Evolutionary conservation across 2,329 filamentous ascomycete genomes (phyloP).

Genomic region (Trichoderma citrinoviride): DNA sequence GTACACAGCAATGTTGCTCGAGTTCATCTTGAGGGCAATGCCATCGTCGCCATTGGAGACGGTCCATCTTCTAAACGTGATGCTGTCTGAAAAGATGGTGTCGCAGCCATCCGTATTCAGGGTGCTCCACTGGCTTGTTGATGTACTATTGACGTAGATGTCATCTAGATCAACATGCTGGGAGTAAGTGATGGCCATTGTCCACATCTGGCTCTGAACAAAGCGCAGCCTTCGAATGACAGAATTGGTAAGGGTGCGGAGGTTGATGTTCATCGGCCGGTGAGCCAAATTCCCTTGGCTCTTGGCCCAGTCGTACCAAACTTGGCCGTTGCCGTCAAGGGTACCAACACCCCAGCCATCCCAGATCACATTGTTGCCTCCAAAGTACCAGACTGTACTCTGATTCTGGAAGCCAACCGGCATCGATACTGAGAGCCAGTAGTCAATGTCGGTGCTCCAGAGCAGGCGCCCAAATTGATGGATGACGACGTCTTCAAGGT

Average conservation of each 20-base stretch:
- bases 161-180: conserved; percentile 46
- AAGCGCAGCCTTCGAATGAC: conserved; percentile 49
- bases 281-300: conserved; percentile 45
- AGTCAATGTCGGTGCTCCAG: conserved; percentile 47
- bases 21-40: conserved; percentile 55
- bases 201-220: conserved; percentile 60
- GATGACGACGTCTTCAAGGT: conserved; percentile 41
- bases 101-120: conserved; percentile 47
- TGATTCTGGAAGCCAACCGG: conserved; percentile 55
- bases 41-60: conserved; percentile 54
- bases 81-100: conserved; percentile 52
- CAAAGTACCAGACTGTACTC: conserved; percentile 53
- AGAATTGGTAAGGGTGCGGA: conserved; percentile 45
- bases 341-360: conserved; percentile 52
- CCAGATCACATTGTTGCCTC: conserved; percentile 50
- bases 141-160: conserved; percentile 54
- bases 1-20: conserved; percentile 51
- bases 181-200: conserved; percentile 52
- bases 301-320: conserved; percentile 55
- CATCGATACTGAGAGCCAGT: conserved; percentile 52
- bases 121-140: conserved; percentile 32
- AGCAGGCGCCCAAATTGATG: conserved; percentile 41
- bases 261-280: conserved; percentile 52
- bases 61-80: conserved; percentile 50
- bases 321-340: conserved; percentile 58